A percentile compares a stretch with the other conserved stretches of the same genome.
These are phyloP conservation scores for Colletotrichum endophyticum DNA, from an alignment of 2,329 filamentous ascomycete species.

Conservation along the genomic window DNA sequence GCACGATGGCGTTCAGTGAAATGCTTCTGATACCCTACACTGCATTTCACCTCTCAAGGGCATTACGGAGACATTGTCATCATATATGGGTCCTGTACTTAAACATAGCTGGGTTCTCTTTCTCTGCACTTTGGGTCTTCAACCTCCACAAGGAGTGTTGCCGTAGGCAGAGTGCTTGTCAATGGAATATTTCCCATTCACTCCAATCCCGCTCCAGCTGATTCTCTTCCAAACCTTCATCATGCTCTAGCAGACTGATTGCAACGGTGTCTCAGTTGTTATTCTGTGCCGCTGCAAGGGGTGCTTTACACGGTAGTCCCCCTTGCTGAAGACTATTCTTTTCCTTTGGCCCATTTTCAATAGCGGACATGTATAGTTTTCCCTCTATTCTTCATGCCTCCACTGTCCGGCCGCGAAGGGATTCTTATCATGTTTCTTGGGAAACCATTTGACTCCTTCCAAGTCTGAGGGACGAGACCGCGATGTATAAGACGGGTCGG, in stretches of 20 bases:
- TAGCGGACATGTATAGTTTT: neutral
- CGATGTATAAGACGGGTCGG: neutral
- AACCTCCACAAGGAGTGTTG: neutral
- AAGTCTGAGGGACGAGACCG: neutral
- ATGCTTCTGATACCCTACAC: constrained; percentile 21
- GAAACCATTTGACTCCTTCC: neutral
- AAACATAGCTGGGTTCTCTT: neutral
- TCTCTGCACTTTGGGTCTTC: neutral
- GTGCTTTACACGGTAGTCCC: neutral
- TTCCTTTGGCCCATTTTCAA: neutral
- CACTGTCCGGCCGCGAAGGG: neutral
- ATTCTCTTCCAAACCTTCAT: neutral
- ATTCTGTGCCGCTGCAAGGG: neutral
- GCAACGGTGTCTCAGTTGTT: neutral
- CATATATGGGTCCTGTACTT: constrained; percentile 4
- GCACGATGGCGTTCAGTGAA: constrained; percentile 18
- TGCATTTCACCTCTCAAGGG: constrained; percentile 16
- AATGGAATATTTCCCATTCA: constrained; percentile 1
- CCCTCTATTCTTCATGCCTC: neutral
- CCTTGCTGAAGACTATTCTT: constrained; percentile 5
- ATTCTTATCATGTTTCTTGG: neutral
- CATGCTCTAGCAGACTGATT: neutral
- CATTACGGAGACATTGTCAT: constrained; percentile 7
- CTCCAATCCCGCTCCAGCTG: neutral
- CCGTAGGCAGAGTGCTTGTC: neutral